A percentile compares a stretch with the other conserved stretches of the same genome.
These are phyloP conservation scores for Eudorina sp. DNA, from an alignment of 139 green algal species.

Conservation along the genomic window DNA sequence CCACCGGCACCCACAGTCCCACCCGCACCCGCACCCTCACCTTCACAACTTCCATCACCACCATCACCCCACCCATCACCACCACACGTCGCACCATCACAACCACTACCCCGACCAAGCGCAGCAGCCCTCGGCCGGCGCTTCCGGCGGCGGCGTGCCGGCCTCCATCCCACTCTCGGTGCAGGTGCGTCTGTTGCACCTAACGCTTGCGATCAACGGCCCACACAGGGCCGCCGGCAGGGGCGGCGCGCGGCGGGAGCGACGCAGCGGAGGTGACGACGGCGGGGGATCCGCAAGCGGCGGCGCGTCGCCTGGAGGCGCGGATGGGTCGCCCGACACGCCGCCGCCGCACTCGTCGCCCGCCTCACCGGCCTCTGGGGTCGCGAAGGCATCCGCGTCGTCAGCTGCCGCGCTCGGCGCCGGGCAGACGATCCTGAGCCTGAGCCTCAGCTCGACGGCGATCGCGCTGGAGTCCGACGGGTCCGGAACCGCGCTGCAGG, in stretches of 20 bases:
- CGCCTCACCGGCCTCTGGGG: background rate
- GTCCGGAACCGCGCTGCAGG: background rate
- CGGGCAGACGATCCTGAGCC: background rate
- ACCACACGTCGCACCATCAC: background rate
- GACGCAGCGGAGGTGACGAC: background rate
- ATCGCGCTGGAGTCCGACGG: background rate
- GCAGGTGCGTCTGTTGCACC: conserved; percentile 9
- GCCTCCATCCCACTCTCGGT: background rate
- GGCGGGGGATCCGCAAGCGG: too few relatives aligned
- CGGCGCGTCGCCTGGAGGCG: background rate
- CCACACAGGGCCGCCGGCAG: background rate
- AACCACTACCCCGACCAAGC: background rate
- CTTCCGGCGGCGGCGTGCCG: background rate
- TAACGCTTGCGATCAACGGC: conserved; percentile 23
- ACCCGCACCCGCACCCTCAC: background rate
- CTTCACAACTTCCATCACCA: background rate
- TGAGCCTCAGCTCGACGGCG: background rate
- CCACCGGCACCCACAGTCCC: background rate
- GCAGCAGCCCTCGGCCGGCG: background rate
- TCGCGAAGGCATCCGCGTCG: too few relatives aligned
- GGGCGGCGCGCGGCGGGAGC: background rate
- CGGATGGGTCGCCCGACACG: too few relatives aligned
- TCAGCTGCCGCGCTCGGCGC: background rate
- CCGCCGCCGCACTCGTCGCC: background rate
- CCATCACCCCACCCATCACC: background rate